Percentiles rank a stretch among this genome's conserved stretches.
These are phyloP conservation scores for Penicillium canariense DNA, from an alignment of 495 filamentous ascomycete species.

Conservation along the genomic window DNA sequence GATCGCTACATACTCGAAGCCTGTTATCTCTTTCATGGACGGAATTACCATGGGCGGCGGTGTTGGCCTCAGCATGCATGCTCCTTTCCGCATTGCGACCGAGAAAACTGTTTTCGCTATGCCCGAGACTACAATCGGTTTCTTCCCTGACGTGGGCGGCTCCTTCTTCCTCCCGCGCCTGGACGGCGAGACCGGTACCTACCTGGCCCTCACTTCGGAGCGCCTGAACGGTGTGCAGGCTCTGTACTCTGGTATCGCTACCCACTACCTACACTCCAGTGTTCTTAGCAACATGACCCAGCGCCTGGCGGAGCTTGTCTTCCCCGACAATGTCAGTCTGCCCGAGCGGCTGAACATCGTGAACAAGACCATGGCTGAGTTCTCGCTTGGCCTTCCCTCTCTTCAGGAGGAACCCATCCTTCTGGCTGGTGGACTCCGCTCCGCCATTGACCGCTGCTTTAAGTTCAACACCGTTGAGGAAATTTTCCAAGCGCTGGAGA, in stretches of 20 bases:
- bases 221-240: constrained; percentile 76
- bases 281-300: constrained; percentile 74
- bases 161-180: constrained; percentile 93
- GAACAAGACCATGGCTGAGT: constrained; percentile 89
- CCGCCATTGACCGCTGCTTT: constrained; percentile 85
- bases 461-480: constrained; percentile 59
- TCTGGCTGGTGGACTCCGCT: constrained; percentile 62
- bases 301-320: constrained; percentile 83
- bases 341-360: constrained; percentile 64
- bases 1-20: constrained; percentile 92
- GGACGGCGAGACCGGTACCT: constrained; percentile 79
- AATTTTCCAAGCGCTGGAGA: constrained; percentile 65
- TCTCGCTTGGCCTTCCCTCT: constrained; percentile 71
- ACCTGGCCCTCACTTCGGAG: constrained; percentile 85
- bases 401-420: constrained; percentile 60
- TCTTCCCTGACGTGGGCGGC: constrained; percentile 96
- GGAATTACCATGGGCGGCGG: constrained; percentile 98
- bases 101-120: constrained; percentile 95
- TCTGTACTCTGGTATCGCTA: constrained; percentile 80
- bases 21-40: constrained; percentile 94
- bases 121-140: constrained; percentile 97
- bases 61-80: constrained; percentile 90
- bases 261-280: constrained; percentile 91
- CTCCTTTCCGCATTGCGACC: constrained; percentile 93
- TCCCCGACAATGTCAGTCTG: constrained; percentile 67